Evolutionary conservation across 768 basidiomycete species (phyloP).

Genomic region (Rhodotorula sphaerocarpa): DNA sequence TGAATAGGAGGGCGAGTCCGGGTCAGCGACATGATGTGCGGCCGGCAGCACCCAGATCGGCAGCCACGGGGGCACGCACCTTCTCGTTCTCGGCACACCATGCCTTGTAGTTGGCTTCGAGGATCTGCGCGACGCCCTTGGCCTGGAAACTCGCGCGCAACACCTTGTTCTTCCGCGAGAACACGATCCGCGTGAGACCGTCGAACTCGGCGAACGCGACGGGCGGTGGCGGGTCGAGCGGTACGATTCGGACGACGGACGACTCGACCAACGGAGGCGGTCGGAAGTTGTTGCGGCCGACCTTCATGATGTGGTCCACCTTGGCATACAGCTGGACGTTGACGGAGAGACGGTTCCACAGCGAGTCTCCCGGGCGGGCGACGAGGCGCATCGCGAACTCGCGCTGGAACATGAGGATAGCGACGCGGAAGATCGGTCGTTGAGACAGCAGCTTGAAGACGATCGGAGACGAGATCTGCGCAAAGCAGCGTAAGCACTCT

Average conservation of each 20-base stretch:
- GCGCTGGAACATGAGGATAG: conserved; percentile 99
- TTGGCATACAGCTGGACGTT: conserved; percentile 97
- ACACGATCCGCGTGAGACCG: conserved; percentile 82
- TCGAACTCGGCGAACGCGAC: conserved; percentile 97
- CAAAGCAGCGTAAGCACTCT: too few species aligned
- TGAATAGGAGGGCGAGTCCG: conserved; percentile 38
- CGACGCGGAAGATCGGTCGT: conserved; percentile 82
- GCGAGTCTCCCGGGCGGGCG: conserved; percentile 67
- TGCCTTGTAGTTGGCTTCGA: conserved; percentile 85
- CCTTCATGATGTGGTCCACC: conserved; percentile 92
- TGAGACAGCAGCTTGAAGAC: conserved; percentile 95
- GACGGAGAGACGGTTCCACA: conserved; percentile 90
- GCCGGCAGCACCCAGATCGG: background rate
- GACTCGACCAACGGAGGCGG: conserved; percentile 92
- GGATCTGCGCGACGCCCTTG: conserved; percentile 87
- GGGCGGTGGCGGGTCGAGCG: conserved; percentile 88
- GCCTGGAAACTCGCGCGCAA: conserved; percentile 76
- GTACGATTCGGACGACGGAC: conserved; percentile 80
- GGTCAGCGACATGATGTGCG: background rate
- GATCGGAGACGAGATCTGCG: conserved; percentile 82
- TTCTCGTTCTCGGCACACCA: conserved; percentile 69
- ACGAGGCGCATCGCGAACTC: conserved; percentile 92
- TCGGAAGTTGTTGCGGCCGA: conserved; percentile 92
- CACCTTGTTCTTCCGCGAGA: conserved; percentile 81
- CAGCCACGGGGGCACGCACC: conserved; percentile 36